Evolutionary conservation across 192 early-diverging fungal genomes (phyloP).

Genomic region (Linnemannia schmuckeri): DNA sequence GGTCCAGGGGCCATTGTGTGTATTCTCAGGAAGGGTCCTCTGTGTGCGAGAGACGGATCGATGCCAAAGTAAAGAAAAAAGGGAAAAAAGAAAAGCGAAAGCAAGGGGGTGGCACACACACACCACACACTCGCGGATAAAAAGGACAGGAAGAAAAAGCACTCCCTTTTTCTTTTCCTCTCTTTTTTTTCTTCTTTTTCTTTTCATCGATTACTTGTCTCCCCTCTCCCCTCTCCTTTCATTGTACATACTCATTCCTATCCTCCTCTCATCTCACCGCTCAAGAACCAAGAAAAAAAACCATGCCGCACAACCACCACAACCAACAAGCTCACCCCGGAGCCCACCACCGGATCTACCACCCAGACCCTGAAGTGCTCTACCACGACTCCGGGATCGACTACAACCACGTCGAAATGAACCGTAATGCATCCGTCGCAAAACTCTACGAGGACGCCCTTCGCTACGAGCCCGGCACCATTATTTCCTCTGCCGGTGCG

Average conservation of each 20-base stretch:
- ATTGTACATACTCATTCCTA: background rate
- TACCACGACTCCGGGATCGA: constrained; percentile 67
- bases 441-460: constrained; percentile 94
- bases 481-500: constrained; percentile 90
- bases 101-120: background rate
- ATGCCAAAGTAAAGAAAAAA: background rate
- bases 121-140: background rate
- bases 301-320: background rate
- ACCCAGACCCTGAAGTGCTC: constrained; percentile 36
- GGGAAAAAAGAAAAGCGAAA: background rate
- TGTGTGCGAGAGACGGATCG: background rate
- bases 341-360: constrained; percentile 12
- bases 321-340: constrained; percentile 16
- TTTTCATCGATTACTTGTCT: background rate
- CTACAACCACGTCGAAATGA: constrained; percentile 83
- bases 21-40: too few relatives aligned
- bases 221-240: background rate
- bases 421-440: constrained; percentile 85
- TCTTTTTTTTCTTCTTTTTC: background rate
- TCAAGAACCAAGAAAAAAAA: background rate
- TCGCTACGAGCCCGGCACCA: constrained; percentile 83
- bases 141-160: background rate
- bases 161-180: background rate
- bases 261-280: background rate
- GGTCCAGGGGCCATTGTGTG: background rate